Evolutionary conservation across 2,329 filamentous ascomycete genomes (phyloP), one percentile per base, ranked within the genome.

Genomic region (Ophiocordyceps sinensis): DNA sequence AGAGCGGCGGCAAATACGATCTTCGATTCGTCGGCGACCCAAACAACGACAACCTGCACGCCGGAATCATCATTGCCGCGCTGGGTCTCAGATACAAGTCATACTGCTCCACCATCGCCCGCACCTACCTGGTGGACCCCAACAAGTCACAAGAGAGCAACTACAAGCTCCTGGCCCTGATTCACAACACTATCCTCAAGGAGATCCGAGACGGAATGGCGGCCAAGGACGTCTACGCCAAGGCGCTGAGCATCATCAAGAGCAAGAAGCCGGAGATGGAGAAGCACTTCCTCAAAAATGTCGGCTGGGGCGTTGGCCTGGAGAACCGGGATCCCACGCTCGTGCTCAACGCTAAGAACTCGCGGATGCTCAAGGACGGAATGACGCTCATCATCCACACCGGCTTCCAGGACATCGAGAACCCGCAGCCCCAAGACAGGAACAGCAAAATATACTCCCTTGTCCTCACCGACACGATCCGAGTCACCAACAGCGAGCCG

Each of bases 1-100:
- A 98, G 66, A 96, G 88, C 54, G 91, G 93, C 51, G 91, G 91
- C 51, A 88, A 85, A 53, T 98, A 94, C 58, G 93, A 98, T 54
- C 67, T 98, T 28, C 85, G 83, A 53, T 81, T 94, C 53, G 75
- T 75, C 11, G 73, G 78, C 2, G 81, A 87, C 44, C 77, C 87
- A 10, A 87, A 93, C 57, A 78, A 85, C 52, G 88, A 85, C 45
- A 70, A 78, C 43, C 70, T 98, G 17, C 86, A 95, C 57, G 80
- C 89, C 0, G 93, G 91, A 32, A 86, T 95, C 52, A 98, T 98
- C 52, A 78, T 98, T 51, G 85, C 87, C 7, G 85, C 85, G 1
- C 78, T 98, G 62, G 91, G 91, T 41, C 73, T 98, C 46, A 78
- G 91, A 49, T 98, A 98, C 66, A 91, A 91, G 64, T 93, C 87